A percentile compares a stretch with the other conserved stretches of the same genome.
Evolutionary conservation across 176 grass and related monocot species (phyloP).

Genomic region (Paspalum vaginatum): DNA sequence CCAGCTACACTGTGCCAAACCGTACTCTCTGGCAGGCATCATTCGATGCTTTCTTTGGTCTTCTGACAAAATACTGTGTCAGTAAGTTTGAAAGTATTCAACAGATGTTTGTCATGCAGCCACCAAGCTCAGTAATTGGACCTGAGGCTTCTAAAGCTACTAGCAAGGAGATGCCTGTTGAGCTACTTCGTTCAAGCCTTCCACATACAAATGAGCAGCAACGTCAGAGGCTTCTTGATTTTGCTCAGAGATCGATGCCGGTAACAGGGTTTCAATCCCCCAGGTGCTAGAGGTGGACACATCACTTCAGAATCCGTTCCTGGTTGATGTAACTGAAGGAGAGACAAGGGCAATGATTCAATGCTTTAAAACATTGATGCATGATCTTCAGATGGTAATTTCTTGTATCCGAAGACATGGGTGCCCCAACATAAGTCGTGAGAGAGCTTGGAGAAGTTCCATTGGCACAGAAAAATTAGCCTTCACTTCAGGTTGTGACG

Average conservation of each 20-base stretch:
- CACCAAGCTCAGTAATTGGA: constrained; percentile 56
- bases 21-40: constrained; percentile 96
- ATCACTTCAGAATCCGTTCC: constrained; percentile 81
- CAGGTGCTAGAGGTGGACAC: constrained; percentile 50
- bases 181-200: constrained; percentile 86
- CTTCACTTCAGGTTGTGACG: constrained; percentile 50
- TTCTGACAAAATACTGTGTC: constrained; percentile 89
- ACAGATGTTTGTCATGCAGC: constrained; percentile 74
- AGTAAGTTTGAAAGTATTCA: constrained; percentile 94
- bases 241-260: constrained; percentile 79
- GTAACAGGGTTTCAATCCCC: constrained; percentile 62
- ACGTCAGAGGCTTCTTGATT: constrained; percentile 75
- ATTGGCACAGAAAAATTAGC: constrained; percentile 44
- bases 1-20: constrained; percentile 66
- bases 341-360: constrained; percentile 4
- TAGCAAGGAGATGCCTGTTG: constrained; percentile 97
- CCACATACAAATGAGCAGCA: constrained; percentile 97
- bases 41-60: constrained; percentile 96
- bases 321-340: constrained; percentile 57
- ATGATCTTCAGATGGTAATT: constrained; percentile 42
- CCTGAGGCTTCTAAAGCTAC: constrained; percentile 74
- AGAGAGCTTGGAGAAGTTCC: constrained; percentile 54
- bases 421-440: constrained; percentile 36
- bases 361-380: constrained; percentile 20
- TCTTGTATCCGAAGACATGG: constrained; percentile 46